Conservation (phyloP, 805 yeast genomes). For the Komagataella ulmi region DNA sequence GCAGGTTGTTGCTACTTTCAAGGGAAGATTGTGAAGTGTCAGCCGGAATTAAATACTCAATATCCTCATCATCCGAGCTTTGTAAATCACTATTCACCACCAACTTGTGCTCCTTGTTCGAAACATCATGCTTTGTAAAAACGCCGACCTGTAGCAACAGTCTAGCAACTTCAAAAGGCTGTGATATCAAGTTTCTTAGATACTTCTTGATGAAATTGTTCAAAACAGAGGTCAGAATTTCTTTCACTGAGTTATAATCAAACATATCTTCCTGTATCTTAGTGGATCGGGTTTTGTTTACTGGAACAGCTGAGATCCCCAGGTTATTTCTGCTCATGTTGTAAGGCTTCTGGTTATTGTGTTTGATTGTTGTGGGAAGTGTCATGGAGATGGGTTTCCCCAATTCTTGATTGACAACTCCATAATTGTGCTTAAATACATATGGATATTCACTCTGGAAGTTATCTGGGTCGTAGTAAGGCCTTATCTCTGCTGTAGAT, state of each 20-base stretch:
- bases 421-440: slow-evolving; percentile 17
- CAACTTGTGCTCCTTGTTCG: background rate
- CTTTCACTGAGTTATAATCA: slow-evolving; percentile 43
- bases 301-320: background rate
- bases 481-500: slow-evolving; percentile 10
- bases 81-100: slow-evolving; percentile 5
- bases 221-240: slow-evolving; percentile 40
- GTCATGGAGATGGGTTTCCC: slow-evolving; percentile 19
- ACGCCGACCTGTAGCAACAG: slow-evolving; percentile 72
- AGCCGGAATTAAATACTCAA: background rate
- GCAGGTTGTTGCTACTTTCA: background rate
- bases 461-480: slow-evolving; percentile 16
- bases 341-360: slow-evolving; percentile 3
- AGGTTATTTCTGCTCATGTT: background rate
- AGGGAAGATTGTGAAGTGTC: background rate
- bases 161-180: slow-evolving; percentile 81
- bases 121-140: slow-evolving; percentile 16
- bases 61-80: slow-evolving; percentile 12
- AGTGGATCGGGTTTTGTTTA: background rate
- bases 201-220: slow-evolving; percentile 58
- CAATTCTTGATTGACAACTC: slow-evolving; percentile 19
- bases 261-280: slow-evolving; percentile 32
- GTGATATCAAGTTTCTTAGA: slow-evolving; percentile 53
- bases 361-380: slow-evolving; percentile 13
- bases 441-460: slow-evolving; percentile 21